A percentile compares a stretch with the other conserved stretches of the same genome.
phyloP scores from a whole-genome alignment of 371 early-diverging fungal species.

The Mucor indicus region DNA sequence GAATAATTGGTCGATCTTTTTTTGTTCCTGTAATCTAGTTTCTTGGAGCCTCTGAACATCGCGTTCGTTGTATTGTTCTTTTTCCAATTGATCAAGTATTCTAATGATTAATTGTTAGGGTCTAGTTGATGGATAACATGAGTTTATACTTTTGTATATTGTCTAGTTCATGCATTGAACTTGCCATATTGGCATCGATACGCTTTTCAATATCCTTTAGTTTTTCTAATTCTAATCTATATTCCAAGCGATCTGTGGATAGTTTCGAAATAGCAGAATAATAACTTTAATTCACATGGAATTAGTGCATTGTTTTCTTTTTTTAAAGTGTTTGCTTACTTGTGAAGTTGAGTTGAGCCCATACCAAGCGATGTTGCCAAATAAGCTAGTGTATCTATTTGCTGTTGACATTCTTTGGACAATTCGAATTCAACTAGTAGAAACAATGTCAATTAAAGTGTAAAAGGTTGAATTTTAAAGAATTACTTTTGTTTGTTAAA shows the following conservation, averaged over 20 bases:
- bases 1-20: background rate
- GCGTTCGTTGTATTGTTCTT: too few relatives aligned
- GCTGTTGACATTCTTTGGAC: background rate
- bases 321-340: constrained; percentile 3
- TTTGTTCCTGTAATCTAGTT: background rate
- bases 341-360: constrained; percentile 8
- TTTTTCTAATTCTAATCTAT: background rate
- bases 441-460: background rate
- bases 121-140: too few relatives aligned
- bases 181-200: too few relatives aligned
- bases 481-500: background rate
- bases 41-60: too few relatives aligned
- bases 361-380: constrained; percentile 7
- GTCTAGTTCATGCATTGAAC: too few relatives aligned
- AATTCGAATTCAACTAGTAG: background rate
- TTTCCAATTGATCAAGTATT: too few relatives aligned
- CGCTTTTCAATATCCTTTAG: constrained; percentile 8
- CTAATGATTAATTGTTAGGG: too few relatives aligned
- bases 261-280: constrained; percentile 9
- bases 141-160: too few relatives aligned
- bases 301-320: background rate
- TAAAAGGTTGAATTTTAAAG: background rate
- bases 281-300: constrained; percentile 2
- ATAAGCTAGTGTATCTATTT: constrained; percentile 2
- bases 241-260: constrained; percentile 1